These are phyloP conservation scores for Magnusiomyces paraingens DNA, from an alignment of 1,139 yeast genomes.

Conservation along the genomic window DNA sequence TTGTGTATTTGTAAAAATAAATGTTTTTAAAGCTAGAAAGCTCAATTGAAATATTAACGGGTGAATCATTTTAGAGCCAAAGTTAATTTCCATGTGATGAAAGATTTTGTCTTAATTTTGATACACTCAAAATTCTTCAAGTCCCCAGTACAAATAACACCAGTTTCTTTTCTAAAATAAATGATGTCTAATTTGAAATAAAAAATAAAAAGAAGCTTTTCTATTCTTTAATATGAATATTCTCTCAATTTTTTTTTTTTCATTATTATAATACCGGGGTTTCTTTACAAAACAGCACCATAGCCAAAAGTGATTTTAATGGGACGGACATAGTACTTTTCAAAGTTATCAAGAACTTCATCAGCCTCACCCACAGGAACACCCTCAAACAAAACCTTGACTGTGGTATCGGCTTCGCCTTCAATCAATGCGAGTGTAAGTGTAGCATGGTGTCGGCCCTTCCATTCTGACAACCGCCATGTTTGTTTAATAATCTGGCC, in stretches of 20 bases:
- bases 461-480: conserved; percentile 93
- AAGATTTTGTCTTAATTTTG: too few species aligned
- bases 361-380: conserved; percentile 98
- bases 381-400: conserved; percentile 79
- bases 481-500: conserved; percentile 55
- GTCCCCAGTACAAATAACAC: too few species aligned
- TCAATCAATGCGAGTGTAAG: conserved; percentile 62
- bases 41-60: too few species aligned
- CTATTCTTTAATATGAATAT: neutral
- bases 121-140: too few species aligned
- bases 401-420: conserved; percentile 73
- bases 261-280: neutral
- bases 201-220: too few species aligned
- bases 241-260: neutral
- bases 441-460: conserved; percentile 67
- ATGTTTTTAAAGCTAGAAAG: too few species aligned
- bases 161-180: too few species aligned
- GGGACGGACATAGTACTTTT: conserved; percentile 78
- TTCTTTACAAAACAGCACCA: conserved; percentile 38
- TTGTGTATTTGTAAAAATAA: too few species aligned
- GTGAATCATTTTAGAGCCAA: too few species aligned
- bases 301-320: conserved; percentile 90
- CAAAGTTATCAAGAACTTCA: conserved; percentile 74
- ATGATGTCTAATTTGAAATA: too few species aligned
- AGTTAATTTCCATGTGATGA: too few species aligned